Conservation (phyloP, 2,329 filamentous ascomycete species). For the Fusarium floridanum region DNA sequence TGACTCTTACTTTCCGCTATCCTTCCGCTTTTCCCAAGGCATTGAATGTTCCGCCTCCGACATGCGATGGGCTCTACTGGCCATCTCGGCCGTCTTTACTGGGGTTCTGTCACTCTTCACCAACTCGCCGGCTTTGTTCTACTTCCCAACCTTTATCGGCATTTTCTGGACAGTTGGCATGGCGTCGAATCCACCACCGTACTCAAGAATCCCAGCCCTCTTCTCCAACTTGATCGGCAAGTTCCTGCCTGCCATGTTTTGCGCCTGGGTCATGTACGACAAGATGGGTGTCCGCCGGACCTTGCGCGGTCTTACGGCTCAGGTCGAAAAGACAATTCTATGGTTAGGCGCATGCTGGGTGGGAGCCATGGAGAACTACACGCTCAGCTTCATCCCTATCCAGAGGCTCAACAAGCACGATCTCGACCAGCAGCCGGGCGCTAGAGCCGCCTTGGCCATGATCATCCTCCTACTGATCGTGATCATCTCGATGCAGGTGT, state of each 20-base stretch:
- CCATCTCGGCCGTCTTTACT: conserved; percentile 84
- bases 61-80: conserved; percentile 85
- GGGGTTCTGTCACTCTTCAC: conserved; percentile 85
- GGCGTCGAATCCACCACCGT: conserved; percentile 85
- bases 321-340: conserved; percentile 89
- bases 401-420: conserved; percentile 92
- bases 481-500: conserved; percentile 82
- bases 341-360: conserved; percentile 95
- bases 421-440: conserved; percentile 88
- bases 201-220: conserved; percentile 75
- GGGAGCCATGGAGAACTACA: conserved; percentile 93
- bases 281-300: conserved; percentile 83
- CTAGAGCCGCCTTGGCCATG: conserved; percentile 82
- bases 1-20: conserved; percentile 88
- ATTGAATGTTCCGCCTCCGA: conserved; percentile 79
- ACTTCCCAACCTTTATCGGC: conserved; percentile 84
- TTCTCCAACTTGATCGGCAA: conserved; percentile 84
- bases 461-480: conserved; percentile 78
- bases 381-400: conserved; percentile 93
- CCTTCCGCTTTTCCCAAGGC: conserved; percentile 80
- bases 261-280: conserved; percentile 87
- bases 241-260: conserved; percentile 88
- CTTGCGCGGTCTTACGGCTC: conserved; percentile 79
- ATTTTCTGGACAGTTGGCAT: conserved; percentile 92
- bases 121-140: conserved; percentile 82